A percentile compares a stretch with the other conserved stretches of the same genome.
phyloP scores from a whole-genome alignment of 2,329 filamentous ascomycete species.

The Aspergillus chevalieri region DNA sequence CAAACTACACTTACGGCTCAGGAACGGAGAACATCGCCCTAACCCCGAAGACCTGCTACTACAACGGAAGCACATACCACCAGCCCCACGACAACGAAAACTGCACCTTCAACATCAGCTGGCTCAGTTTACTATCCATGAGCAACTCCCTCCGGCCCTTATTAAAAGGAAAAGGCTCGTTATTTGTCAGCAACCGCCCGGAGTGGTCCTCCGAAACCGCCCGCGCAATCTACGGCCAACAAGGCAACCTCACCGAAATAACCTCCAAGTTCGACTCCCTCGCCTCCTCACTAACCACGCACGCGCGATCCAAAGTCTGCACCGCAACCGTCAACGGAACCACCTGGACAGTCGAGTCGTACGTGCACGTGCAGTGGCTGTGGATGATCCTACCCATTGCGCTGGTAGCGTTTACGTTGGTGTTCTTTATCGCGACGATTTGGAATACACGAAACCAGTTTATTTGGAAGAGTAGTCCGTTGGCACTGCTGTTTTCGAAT shows the following conservation, averaged over 20 bases:
- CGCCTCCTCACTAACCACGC: slow-evolving; percentile 11
- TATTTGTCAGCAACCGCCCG: slow-evolving; percentile 14
- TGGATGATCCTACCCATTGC: slow-evolving; percentile 17
- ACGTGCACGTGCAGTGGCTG: slow-evolving; percentile 16
- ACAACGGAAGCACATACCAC: slow-evolving; percentile 9
- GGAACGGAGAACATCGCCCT: slow-evolving; percentile 5
- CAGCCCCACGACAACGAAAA: neutral
- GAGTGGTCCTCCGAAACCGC: slow-evolving; percentile 16
- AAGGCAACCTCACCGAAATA: slow-evolving; percentile 16
- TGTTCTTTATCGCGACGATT: slow-evolving; percentile 44
- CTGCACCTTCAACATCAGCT: slow-evolving; percentile 16
- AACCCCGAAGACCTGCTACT: slow-evolving; percentile 17
- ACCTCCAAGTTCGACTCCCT: slow-evolving; percentile 13
- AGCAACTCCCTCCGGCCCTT: slow-evolving; percentile 13
- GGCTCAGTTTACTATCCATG: slow-evolving; percentile 14
- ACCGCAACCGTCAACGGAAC: slow-evolving; percentile 7
- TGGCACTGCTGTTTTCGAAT: slow-evolving; percentile 18
- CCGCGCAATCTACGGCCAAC: slow-evolving; percentile 13
- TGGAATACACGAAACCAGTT: slow-evolving; percentile 18
- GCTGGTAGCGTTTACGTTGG: slow-evolving; percentile 39
- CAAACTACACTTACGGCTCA: slow-evolving; percentile 7
- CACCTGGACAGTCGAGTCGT: slow-evolving; percentile 16
- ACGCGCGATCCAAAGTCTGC: slow-evolving; percentile 17
- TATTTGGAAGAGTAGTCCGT: slow-evolving; percentile 21
- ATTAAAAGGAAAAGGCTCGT: slow-evolving; percentile 12